Base-by-base conservation (phyloP, 768 basidiomycete genomes). In the Pleurotus ostreatus region DNA sequence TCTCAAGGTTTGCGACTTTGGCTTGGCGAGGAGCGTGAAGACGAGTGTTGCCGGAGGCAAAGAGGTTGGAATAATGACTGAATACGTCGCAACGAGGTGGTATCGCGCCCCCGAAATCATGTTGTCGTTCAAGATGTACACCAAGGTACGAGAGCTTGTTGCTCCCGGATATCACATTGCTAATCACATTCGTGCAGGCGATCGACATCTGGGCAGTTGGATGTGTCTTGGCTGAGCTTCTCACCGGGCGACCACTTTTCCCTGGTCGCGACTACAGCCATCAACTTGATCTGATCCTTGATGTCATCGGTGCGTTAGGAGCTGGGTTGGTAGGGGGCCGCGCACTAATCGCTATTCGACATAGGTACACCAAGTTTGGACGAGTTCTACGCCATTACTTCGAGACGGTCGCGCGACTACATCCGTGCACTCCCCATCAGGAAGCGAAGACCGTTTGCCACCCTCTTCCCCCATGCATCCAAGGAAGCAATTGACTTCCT, bases 101-200 rank as follows among this genome's bases (percentile, higher is more conserved):
- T 96, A 94, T 68, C 84, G 92, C 47, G 93, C 94, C 0, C 92
- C 92, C 0, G 94, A 96, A 70, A 93, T 95, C 66, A 96, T 96
- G 93, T 77, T 94, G 51, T 91, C 88, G 2, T 94, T 94, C 82
- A 92, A 92, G 74, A 88, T 88, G 84, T 88, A 88, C 67, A 86
- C 85, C 56, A 86, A 86, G 76, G 86, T 83, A 60, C 16, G 59
- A 34, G 20, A 39, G 53, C 40, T 30, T 47, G 39, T 61, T 44
- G n/a, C 46, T 58, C 59, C 23, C 44, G 22, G n/a, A 39, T 13
- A 12, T 41, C 52, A 60, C 60, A 46, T 47, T 34, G 51, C 59
- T 57, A 51, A 55, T 57, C 47, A 37, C 34, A 34, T 22, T 55
- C 56, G 30, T 59, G 12, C 57, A 79, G 81, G 82, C 84, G n/a